These are phyloP conservation scores for Penicillium egyptiacum DNA, from an alignment of 495 filamentous ascomycete genomes.

Conservation along the genomic window DNA sequence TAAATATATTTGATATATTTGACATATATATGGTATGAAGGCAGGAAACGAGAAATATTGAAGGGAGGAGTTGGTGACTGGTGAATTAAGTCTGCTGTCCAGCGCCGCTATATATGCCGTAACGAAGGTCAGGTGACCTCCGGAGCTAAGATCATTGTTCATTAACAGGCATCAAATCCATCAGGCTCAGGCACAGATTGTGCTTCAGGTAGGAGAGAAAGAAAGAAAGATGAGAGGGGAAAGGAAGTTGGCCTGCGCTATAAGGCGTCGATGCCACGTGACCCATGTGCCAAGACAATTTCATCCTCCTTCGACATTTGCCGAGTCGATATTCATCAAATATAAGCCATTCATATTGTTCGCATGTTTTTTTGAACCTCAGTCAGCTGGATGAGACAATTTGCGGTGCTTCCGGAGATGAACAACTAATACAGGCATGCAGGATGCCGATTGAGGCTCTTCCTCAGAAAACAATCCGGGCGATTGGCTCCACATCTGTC, in stretches of 20 bases:
- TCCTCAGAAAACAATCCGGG: conserved; percentile 59
- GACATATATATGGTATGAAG: too few species aligned
- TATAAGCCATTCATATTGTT: neutral
- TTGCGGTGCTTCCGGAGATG: conserved; percentile 9
- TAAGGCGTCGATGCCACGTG: neutral
- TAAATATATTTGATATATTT: too few species aligned
- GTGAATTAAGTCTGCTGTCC: too few species aligned
- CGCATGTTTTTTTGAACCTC: neutral
- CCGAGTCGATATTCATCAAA: neutral
- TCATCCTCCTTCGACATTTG: neutral
- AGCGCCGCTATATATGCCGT: too few species aligned
- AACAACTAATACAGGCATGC: conserved; percentile 8
- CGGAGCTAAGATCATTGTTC: too few species aligned
- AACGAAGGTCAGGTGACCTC: too few species aligned
- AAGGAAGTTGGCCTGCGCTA: neutral
- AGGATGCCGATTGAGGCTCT: conserved; percentile 69
- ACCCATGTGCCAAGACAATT: neutral
- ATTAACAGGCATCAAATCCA: too few species aligned
- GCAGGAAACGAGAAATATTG: too few species aligned
- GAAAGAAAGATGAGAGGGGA: too few species aligned
- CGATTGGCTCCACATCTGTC: conserved; percentile 70
- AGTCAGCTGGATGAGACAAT: neutral
- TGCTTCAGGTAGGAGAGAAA: too few species aligned
- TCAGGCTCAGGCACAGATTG: too few species aligned
- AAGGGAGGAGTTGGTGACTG: too few species aligned